phyloP scores from a whole-genome alignment of 2,329 filamentous ascomycete species.

The Diaporthe helianthi region DNA sequence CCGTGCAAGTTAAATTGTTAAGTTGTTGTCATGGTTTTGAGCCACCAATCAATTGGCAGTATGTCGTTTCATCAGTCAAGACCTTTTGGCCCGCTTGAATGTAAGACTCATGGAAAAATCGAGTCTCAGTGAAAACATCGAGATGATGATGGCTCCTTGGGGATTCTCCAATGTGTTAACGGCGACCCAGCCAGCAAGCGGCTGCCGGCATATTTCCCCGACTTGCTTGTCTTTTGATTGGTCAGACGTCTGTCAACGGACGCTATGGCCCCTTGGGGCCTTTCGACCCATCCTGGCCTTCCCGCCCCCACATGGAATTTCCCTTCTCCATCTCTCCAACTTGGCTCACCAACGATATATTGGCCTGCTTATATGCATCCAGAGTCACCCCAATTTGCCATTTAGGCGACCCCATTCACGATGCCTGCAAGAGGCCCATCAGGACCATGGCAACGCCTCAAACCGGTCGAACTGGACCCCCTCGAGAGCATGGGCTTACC shows the following conservation, averaged over 20 bases:
- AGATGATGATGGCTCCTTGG: too few species aligned
- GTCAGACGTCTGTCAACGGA: background rate
- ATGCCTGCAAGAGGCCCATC: constrained; percentile 48
- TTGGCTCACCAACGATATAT: background rate
- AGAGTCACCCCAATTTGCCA: background rate
- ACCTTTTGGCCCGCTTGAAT: too few species aligned
- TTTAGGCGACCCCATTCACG: constrained; percentile 2
- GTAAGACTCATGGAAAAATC: too few species aligned
- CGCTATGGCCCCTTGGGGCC: background rate
- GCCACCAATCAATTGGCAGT: too few species aligned
- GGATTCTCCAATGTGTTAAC: too few species aligned
- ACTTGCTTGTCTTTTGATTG: background rate
- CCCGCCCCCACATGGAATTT: background rate
- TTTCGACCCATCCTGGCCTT: too few species aligned
- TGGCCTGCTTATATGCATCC: background rate
- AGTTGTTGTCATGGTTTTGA: too few species aligned
- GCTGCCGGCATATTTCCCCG: too few species aligned
- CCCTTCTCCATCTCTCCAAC: background rate
- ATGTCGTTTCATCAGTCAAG: too few species aligned
- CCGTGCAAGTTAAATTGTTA: too few species aligned
- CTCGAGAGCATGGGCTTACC: constrained; percentile 84
- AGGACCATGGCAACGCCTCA: constrained; percentile 73
- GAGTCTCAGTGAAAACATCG: too few species aligned
- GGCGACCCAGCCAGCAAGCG: too few species aligned
- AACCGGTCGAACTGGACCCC: constrained; percentile 76